Evolutionary conservation across 2,329 filamentous ascomycete genomes (phyloP).

Genomic region (Laburnicola sp.): DNA sequence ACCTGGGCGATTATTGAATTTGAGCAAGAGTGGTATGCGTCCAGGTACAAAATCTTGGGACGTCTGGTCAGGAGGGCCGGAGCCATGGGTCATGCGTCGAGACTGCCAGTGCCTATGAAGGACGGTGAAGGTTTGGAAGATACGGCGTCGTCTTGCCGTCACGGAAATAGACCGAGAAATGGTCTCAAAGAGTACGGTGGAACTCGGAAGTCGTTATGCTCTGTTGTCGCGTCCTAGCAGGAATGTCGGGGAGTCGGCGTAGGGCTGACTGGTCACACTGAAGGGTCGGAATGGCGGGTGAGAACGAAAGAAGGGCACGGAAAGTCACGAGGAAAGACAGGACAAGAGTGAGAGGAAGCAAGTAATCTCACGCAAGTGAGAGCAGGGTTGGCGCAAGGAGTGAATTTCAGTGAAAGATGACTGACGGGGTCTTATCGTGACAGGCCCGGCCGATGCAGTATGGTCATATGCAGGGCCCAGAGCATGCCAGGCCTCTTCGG

Average conservation of each 20-base stretch:
- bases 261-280: not conserved
- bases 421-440: slow-evolving; percentile 6
- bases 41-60: slow-evolving; percentile 76
- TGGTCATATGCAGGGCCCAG: slow-evolving; percentile 11
- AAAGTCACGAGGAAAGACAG: too few species aligned
- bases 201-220: not conserved
- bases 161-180: too few species aligned
- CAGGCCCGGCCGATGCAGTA: not conserved
- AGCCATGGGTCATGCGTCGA: slow-evolving; percentile 25
- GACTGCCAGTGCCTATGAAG: not conserved
- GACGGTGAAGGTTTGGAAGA: not conserved
- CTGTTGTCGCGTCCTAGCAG: not conserved
- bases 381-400: too few species aligned
- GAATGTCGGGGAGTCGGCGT: not conserved
- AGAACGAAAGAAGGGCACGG: too few species aligned
- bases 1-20: slow-evolving; percentile 90
- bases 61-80: slow-evolving; percentile 29
- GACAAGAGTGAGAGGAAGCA: not conserved
- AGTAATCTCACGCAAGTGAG: not conserved
- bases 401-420: not conserved
- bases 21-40: slow-evolving; percentile 95
- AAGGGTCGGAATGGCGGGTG: too few species aligned
- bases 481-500: not conserved
- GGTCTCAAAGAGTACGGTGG: not conserved
- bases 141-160: too few species aligned